Percentiles rank a stretch among this genome's conserved stretches.
phyloP scores from a whole-genome alignment of 2,329 filamentous ascomycete genomes.

The Lasiodiplodia gonubiensis region DNA sequence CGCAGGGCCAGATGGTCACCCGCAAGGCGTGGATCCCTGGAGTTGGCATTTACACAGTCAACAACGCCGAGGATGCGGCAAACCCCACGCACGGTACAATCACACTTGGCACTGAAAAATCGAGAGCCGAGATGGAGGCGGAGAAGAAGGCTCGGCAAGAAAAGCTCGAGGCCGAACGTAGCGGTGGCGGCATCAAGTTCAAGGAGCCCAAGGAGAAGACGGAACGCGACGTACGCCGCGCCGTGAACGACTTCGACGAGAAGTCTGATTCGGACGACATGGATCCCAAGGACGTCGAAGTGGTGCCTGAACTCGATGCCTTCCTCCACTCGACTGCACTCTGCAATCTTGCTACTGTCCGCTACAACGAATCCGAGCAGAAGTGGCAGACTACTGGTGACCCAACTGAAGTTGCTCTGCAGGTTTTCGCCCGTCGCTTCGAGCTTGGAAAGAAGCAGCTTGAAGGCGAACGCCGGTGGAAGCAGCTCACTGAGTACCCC shows the following conservation, averaged over 20 bases:
- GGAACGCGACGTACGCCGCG: conserved; percentile 32
- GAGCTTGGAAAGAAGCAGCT: conserved; percentile 44
- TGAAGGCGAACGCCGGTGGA: conserved; percentile 35
- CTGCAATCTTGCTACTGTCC: conserved; percentile 60
- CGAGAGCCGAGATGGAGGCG: conserved; percentile 39
- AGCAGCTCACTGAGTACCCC: conserved; percentile 46
- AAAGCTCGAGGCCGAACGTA: conserved; percentile 33
- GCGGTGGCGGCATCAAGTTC: conserved; percentile 36
- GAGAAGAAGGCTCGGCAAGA: conserved; percentile 33
- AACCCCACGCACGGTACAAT: conserved; percentile 42
- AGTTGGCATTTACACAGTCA: conserved; percentile 42
- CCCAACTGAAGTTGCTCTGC: conserved; percentile 48
- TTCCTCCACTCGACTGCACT: conserved; percentile 45
- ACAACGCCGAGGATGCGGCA: conserved; percentile 38
- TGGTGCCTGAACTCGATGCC: conserved; percentile 38
- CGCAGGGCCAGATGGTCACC: conserved; percentile 45
- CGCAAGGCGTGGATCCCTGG: conserved; percentile 44
- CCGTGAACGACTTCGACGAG: conserved; percentile 25
- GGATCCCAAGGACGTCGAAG: conserved; percentile 36
- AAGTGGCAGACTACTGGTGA: conserved; percentile 44
- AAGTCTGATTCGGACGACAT: conserved; percentile 28
- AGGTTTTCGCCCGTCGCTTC: conserved; percentile 47
- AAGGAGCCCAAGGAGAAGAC: conserved; percentile 40
- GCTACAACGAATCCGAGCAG: conserved; percentile 49
- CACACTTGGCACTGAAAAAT: conserved; percentile 32